phyloP scores from a whole-genome alignment of 371 early-diverging fungal species.

The Apophysomyces trapeziformis region DNA sequence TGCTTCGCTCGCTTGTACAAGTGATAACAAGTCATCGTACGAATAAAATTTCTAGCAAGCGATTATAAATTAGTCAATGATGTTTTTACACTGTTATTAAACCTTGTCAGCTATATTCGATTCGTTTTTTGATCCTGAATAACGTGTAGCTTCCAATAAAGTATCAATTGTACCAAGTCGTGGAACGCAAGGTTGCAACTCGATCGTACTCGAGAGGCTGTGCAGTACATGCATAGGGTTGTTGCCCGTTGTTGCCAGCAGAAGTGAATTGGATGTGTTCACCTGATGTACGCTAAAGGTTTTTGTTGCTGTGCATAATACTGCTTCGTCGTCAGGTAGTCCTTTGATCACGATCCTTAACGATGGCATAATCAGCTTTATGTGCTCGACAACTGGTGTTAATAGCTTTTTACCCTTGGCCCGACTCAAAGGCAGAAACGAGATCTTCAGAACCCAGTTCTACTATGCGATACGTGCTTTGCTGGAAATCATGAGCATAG shows the following conservation, averaged over 20 bases:
- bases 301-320: constrained; percentile 53
- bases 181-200: constrained; percentile 48
- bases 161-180: constrained; percentile 41
- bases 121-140: constrained; percentile 48
- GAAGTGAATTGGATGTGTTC: constrained; percentile 59
- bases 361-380: background rate
- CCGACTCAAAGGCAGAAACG: background rate
- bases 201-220: constrained; percentile 44
- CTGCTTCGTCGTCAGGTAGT: constrained; percentile 57
- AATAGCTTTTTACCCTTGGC: background rate
- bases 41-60: constrained; percentile 32
- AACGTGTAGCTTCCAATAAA: constrained; percentile 35
- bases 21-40: constrained; percentile 33
- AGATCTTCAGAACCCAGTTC: background rate
- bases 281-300: constrained; percentile 57
- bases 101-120: constrained; percentile 22
- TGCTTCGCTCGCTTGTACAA: constrained; percentile 58
- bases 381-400: background rate
- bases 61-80: background rate
- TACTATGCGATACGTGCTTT: constrained; percentile 1
- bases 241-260: constrained; percentile 29
- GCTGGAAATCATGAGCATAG: background rate
- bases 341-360: constrained; percentile 51
- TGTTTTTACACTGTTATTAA: background rate
- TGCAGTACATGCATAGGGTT: constrained; percentile 30